phyloP scores from a whole-genome alignment of 2,329 filamentous ascomycete species.

The Paraconiothyrium sp. region DNA sequence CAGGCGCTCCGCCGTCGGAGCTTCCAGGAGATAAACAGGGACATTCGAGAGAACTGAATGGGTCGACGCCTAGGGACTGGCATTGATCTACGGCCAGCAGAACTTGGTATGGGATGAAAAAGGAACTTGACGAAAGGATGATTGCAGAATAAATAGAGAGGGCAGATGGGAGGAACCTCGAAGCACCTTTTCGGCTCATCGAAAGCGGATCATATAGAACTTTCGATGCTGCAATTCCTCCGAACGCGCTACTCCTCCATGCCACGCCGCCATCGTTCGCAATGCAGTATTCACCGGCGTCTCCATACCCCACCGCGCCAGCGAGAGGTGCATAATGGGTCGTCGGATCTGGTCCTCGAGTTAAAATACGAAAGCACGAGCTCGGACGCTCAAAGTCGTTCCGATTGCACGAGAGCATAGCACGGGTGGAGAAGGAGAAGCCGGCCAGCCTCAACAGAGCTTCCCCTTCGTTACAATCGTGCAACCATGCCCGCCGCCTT shows the following conservation, averaged over 20 bases:
- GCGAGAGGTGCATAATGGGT: background rate
- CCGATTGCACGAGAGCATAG: no score
- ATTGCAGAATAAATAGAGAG: no score
- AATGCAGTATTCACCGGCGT: background rate
- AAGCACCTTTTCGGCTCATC: background rate
- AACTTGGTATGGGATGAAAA: no score
- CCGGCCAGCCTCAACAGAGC: no score
- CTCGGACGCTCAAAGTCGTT: no score
- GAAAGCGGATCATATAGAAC: background rate
- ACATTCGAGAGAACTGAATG: constrained; percentile 4
- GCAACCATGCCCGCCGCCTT: no score
- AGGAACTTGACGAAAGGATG: no score
- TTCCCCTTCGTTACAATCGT: no score
- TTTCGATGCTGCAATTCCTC: background rate
- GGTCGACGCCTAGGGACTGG: constrained; percentile 3
- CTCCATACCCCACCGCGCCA: background rate
- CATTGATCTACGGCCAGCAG: background rate
- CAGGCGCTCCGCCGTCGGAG: background rate
- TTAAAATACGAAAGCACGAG: no score
- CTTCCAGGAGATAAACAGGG: background rate
- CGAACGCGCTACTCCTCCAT: background rate
- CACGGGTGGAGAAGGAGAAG: no score
- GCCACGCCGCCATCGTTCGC: background rate
- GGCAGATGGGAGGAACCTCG: background rate
- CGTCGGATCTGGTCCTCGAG: background rate